A percentile compares a stretch with the other conserved stretches of the same genome.
Conservation (phyloP, 148 eudicot genomes). For the Vaccinium corymbosum region DNA sequence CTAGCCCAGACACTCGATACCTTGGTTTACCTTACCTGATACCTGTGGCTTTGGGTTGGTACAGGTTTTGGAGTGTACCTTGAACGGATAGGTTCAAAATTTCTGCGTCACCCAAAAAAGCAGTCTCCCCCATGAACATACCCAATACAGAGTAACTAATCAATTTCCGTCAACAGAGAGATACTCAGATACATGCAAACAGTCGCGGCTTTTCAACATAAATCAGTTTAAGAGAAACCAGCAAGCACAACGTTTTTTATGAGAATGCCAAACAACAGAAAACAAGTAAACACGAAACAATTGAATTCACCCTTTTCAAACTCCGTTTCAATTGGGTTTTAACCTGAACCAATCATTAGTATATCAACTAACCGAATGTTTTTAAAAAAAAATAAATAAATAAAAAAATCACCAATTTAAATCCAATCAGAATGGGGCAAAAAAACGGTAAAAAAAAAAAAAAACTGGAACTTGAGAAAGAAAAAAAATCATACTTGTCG, state of each 20-base stretch:
- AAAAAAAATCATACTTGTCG: slow-evolving; percentile 18
- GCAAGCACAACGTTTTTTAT: background rate
- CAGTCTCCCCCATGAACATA: background rate
- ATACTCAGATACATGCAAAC: background rate
- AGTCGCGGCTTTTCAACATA: background rate
- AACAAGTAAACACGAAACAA: background rate
- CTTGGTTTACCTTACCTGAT: background rate
- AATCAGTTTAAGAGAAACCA: background rate
- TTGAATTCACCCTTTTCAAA: slow-evolving; percentile 5
- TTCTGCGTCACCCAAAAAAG: background rate
- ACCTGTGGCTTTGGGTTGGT: background rate
- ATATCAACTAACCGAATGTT: background rate
- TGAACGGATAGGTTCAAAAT: background rate
- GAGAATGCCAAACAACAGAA: background rate
- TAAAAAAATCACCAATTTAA: background rate
- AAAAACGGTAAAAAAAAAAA: background rate
- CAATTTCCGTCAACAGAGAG: background rate
- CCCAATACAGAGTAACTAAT: background rate
- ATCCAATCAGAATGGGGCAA: background rate
- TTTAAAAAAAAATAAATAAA: background rate
- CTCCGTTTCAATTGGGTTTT: slow-evolving; percentile 4
- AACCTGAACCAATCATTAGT: background rate
- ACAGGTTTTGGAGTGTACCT: background rate
- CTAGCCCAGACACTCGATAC: background rate
- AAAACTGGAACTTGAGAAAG: background rate